Conservation (phyloP, 2,329 filamentous ascomycete genomes). For the Eutypa lata region DNA sequence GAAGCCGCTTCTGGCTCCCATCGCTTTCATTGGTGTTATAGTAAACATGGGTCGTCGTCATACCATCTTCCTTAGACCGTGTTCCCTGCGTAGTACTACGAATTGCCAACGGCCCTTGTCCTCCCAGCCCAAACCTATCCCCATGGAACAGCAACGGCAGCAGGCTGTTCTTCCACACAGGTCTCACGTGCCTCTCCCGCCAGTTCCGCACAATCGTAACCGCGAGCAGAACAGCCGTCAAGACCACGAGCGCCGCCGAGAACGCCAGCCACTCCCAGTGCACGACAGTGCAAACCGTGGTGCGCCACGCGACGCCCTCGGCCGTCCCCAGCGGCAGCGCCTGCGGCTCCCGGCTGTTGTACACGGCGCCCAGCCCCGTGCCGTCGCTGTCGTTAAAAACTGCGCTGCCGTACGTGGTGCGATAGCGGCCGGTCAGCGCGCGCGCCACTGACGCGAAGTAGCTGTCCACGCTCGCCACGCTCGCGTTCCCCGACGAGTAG, state of each 20-base stretch:
- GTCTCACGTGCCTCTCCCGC: not conserved
- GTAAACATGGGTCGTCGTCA: not conserved
- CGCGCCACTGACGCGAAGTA: not conserved
- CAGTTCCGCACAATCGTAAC: not conserved
- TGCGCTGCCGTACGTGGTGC: not conserved
- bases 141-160: conserved; percentile 1
- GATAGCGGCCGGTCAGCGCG: not conserved
- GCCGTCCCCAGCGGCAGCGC: not conserved
- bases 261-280: conserved; percentile 1
- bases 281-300: not conserved
- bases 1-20: not conserved
- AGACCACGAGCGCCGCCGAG: not conserved
- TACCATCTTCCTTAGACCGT: not conserved
- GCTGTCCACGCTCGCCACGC: not conserved
- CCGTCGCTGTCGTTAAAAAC: not conserved
- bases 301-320: not conserved
- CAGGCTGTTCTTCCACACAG: not conserved
- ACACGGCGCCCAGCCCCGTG: not conserved
- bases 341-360: not conserved
- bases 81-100: not conserved
- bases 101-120: too few species aligned
- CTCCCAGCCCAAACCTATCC: not conserved
- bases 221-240: not conserved
- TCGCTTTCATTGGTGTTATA: not conserved
- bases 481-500: not conserved